Conservation (phyloP, 176 grass and related monocot species). For the Lolium rigidum region DNA sequence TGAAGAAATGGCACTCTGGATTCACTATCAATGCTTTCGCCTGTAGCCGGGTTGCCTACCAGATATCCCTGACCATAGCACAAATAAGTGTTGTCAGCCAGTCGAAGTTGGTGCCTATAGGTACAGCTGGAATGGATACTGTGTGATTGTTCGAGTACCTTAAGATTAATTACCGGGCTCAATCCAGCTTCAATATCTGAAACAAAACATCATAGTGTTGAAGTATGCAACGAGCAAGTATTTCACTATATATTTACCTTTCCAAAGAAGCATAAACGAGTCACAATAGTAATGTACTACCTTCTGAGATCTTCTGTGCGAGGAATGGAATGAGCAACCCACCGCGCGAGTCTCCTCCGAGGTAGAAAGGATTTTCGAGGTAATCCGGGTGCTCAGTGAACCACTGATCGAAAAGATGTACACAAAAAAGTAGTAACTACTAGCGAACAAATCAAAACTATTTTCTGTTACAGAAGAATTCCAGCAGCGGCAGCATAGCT, state of each 20-base stretch:
- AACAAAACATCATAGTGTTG: not conserved
- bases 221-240: not conserved
- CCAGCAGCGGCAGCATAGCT: no score
- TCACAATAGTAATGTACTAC: not conserved
- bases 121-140: not conserved
- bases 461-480: not conserved
- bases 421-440: not conserved
- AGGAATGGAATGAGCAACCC: not conserved
- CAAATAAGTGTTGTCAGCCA: not conserved
- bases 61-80: constrained; percentile 52
- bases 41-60: constrained; percentile 47
- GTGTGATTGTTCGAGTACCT: not conserved
- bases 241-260: no score
- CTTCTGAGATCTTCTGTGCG: constrained; percentile 22
- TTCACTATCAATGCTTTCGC: constrained; percentile 7
- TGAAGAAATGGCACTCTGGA: constrained; percentile 53
- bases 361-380: constrained; percentile 4
- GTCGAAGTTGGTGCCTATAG: not conserved
- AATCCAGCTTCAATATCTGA: constrained; percentile 18
- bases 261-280: no score
- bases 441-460: not conserved
- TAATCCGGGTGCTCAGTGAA: not conserved
- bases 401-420: not conserved
- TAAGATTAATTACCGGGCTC: constrained; percentile 1
- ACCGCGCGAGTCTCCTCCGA: not conserved